A percentile compares a stretch with the other conserved stretches of the same genome.
phyloP scores from a whole-genome alignment of 1,139 yeast genomes.

The Hanseniaspora gamundiae region DNA sequence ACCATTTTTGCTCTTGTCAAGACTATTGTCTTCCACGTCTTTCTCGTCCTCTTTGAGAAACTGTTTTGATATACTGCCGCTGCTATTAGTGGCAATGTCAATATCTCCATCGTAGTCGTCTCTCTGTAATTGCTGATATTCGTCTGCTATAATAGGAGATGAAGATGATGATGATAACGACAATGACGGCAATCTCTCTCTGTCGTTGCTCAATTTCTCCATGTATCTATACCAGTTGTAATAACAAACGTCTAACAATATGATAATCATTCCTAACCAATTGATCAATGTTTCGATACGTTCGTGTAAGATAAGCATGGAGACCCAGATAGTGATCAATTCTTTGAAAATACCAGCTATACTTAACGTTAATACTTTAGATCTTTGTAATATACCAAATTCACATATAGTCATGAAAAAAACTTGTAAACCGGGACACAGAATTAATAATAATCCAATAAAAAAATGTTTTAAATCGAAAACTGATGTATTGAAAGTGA shows the following conservation, averaged over 20 bases:
- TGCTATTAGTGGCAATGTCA: too few species aligned
- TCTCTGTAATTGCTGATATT: too few species aligned
- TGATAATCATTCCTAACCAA: slow-evolving; percentile 62
- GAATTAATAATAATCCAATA: slow-evolving; percentile 43
- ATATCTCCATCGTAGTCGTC: too few species aligned
- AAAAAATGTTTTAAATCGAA: slow-evolving; percentile 16
- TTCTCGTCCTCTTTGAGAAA: too few species aligned
- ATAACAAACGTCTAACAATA: slow-evolving; percentile 67
- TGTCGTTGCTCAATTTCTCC: background rate
- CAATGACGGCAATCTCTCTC: too few species aligned
- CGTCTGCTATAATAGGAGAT: too few species aligned
- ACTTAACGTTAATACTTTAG: slow-evolving; percentile 76
- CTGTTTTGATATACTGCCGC: too few species aligned
- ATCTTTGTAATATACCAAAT: slow-evolving; percentile 66
- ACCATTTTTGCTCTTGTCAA: too few species aligned
- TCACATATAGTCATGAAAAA: slow-evolving; percentile 87
- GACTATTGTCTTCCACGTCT: too few species aligned
- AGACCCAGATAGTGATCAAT: slow-evolving; percentile 62
- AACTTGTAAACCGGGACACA: slow-evolving; percentile 78
- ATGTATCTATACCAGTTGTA: slow-evolving; percentile 56
- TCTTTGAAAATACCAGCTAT: slow-evolving; percentile 93
- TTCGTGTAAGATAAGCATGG: slow-evolving; percentile 69
- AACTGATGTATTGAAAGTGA: slow-evolving; percentile 10
- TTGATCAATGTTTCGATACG: slow-evolving; percentile 41
- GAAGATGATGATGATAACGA: too few species aligned